Evolutionary conservation across 371 early-diverging fungal genomes (phyloP).

Genomic region (Mucor sp.): DNA sequence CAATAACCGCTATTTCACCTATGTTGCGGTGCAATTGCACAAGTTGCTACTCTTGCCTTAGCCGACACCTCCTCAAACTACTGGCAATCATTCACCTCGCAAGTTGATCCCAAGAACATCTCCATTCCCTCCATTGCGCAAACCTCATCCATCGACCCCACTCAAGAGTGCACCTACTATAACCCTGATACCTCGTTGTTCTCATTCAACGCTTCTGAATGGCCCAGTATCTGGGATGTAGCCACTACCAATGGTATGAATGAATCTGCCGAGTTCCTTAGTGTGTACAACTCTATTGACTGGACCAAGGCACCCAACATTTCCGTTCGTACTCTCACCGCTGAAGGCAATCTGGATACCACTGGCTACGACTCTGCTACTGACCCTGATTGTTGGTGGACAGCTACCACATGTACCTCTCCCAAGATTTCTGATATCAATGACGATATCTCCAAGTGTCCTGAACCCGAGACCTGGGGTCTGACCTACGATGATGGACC

Average conservation of each 20-base stretch:
- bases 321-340: conserved; percentile 25
- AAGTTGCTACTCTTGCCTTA: conserved; percentile 12
- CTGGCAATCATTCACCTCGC: conserved; percentile 19
- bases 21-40: conserved; percentile 24
- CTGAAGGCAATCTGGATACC: conserved; percentile 34
- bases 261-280: conserved; percentile 35
- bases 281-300: conserved; percentile 48
- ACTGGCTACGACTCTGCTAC: conserved; percentile 27
- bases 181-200: conserved; percentile 27
- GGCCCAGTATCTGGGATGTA: conserved; percentile 44
- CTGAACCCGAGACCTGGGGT: conserved; percentile 51
- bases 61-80: conserved; percentile 18
- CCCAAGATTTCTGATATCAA: conserved; percentile 42
- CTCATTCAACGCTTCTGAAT: conserved; percentile 33
- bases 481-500: conserved; percentile 54
- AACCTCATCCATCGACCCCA: conserved; percentile 16
- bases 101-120: conserved; percentile 21
- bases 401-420: conserved; percentile 33
- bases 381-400: conserved; percentile 57
- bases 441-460: conserved; percentile 40
- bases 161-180: conserved; percentile 23
- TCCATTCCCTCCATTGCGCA: conserved; percentile 21
- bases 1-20: no score
- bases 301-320: conserved; percentile 48
- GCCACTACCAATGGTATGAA: conserved; percentile 50